phyloP scores from a whole-genome alignment of 2,329 filamentous ascomycete genomes.

The Trichoderma hamatum region DNA sequence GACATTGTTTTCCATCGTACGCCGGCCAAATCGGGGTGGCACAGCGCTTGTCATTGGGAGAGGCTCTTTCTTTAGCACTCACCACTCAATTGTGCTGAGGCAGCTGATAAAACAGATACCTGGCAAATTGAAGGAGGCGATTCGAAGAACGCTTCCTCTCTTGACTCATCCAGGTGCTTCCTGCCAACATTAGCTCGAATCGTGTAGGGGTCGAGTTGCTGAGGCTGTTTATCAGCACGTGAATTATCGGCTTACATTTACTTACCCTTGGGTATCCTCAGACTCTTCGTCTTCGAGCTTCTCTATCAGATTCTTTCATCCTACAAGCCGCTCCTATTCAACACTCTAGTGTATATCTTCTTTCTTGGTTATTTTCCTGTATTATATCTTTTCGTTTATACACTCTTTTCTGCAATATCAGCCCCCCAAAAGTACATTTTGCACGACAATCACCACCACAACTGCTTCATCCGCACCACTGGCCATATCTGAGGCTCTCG shows the following conservation, averaged over 20 bases:
- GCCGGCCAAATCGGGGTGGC: neutral
- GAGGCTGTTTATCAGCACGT: neutral
- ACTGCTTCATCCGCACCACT: constrained; percentile 6
- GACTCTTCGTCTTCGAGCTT: neutral
- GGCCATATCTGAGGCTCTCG: neutral
- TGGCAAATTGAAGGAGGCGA: neutral
- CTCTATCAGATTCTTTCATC: neutral
- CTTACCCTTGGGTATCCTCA: neutral
- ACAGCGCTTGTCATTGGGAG: neutral
- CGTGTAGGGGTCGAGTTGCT: neutral
- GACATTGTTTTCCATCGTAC: neutral
- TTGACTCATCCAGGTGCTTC: neutral
- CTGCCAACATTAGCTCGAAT: neutral
- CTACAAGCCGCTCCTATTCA: constrained; percentile 8
- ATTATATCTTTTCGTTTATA: neutral
- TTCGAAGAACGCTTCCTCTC: neutral
- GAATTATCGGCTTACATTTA: neutral
- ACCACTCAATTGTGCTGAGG: neutral
- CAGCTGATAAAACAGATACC: neutral
- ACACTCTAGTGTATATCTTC: neutral
- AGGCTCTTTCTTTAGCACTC: neutral
- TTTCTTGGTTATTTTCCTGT: neutral
- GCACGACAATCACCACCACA: constrained; percentile 16
- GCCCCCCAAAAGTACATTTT: neutral
- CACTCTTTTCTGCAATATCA: neutral